These are phyloP conservation scores for Bothriochloa decipiens DNA, from an alignment of 176 grass and related monocot genomes.

Conservation along the genomic window DNA sequence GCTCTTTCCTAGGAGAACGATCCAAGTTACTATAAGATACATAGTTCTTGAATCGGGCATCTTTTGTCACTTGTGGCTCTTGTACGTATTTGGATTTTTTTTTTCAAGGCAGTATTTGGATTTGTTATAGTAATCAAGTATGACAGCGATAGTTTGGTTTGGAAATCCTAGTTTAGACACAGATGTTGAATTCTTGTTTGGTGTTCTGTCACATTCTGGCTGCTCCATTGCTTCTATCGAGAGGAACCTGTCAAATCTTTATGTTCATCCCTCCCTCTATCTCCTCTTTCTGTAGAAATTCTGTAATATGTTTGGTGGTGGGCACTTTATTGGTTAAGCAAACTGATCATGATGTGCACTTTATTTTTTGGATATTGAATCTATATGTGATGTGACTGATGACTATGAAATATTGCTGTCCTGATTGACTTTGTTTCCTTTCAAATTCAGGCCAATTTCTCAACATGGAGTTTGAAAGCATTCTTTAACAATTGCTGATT, in stretches of 20 bases:
- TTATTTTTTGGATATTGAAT: slow-evolving; percentile 30
- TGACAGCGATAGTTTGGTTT: slow-evolving; percentile 15
- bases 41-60: background rate
- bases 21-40: background rate
- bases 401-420: slow-evolving; percentile 19
- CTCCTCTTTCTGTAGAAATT: background rate
- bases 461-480: slow-evolving; percentile 25
- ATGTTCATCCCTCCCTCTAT: background rate
- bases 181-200: slow-evolving; percentile 33
- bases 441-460: slow-evolving; percentile 35
- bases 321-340: slow-evolving; percentile 31
- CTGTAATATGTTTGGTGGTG: slow-evolving; percentile 15
- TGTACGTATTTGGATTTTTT: slow-evolving; percentile 35
- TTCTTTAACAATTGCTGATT: background rate
- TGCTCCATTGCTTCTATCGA: slow-evolving; percentile 25
- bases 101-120: too few relatives aligned
- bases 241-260: slow-evolving; percentile 8
- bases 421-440: slow-evolving; percentile 11
- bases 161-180: slow-evolving; percentile 26
- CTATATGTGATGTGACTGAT: slow-evolving; percentile 1
- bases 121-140: slow-evolving; percentile 32
- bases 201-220: slow-evolving; percentile 32
- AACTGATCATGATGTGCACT: slow-evolving; percentile 6
- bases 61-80: background rate
- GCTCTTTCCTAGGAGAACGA: background rate